These are phyloP conservation scores for Stephanodiscus minutulus DNA, from an alignment of 108 stramenopile genomes.

Conservation along the genomic window DNA sequence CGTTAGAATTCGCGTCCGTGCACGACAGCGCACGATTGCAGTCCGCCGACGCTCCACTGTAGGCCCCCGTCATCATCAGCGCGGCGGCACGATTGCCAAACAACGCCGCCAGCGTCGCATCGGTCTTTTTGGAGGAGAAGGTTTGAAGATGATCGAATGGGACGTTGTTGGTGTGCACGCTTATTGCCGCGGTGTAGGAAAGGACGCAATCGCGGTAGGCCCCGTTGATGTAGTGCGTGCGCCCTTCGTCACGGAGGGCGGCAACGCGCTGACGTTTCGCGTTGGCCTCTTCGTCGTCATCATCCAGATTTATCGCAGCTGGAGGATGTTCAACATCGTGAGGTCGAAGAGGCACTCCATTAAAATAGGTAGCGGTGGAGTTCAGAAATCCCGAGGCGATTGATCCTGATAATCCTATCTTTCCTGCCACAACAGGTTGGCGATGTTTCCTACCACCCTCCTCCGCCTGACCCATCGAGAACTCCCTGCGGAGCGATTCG, in stretches of 20 bases:
- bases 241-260: constrained; percentile 61
- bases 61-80: constrained; percentile 77
- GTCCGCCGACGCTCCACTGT: constrained; percentile 61
- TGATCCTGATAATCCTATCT: background rate
- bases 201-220: constrained; percentile 60
- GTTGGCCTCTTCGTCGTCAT: constrained; percentile 16
- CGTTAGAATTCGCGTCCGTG: constrained; percentile 38
- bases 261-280: constrained; percentile 38
- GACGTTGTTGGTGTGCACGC: constrained; percentile 33
- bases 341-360: background rate
- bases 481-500: constrained; percentile 42
- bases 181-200: constrained; percentile 64
- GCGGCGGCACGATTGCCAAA: constrained; percentile 83
- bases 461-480: constrained; percentile 27
- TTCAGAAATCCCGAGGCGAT: background rate
- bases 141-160: background rate
- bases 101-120: constrained; percentile 60
- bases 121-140: constrained; percentile 16
- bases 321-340: constrained; percentile 3
- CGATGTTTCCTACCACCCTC: constrained; percentile 1
- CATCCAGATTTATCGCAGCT: background rate
- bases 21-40: constrained; percentile 59
- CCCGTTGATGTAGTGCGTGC: constrained; percentile 52
- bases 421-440: background rate
- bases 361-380: no score